phyloP scores from a whole-genome alignment of 2,329 filamentous ascomycete species.

The Cladorrhinum sp. region DNA sequence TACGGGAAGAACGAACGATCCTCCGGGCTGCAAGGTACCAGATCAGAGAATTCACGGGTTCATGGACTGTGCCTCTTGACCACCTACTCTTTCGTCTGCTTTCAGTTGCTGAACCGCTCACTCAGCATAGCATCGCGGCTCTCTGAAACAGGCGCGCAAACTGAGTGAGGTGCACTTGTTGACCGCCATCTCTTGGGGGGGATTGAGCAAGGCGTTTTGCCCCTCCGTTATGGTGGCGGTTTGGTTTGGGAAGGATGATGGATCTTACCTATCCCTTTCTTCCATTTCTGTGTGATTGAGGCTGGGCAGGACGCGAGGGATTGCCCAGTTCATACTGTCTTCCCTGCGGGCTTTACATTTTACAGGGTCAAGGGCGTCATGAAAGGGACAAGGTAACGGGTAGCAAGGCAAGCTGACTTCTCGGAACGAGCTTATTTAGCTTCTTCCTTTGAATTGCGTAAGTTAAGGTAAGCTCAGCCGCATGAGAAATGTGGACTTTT shows the following conservation, averaged over 20 bases:
- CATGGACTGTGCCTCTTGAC: background rate
- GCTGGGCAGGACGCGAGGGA: background rate
- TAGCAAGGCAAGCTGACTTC: background rate
- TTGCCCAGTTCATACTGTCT: background rate
- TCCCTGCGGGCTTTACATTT: background rate
- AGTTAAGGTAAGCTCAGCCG: background rate
- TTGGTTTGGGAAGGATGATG: background rate
- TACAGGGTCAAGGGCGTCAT: too few relatives aligned
- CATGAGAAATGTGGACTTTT: background rate
- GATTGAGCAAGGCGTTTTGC: background rate
- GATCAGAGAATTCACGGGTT: background rate
- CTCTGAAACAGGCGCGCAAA: conserved; percentile 9
- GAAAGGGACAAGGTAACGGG: background rate
- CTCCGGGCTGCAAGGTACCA: background rate
- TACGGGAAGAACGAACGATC: background rate
- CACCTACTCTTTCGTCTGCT: background rate
- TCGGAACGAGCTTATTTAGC: background rate
- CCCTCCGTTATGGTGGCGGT: background rate
- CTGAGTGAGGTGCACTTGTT: background rate
- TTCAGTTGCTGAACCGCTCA: background rate
- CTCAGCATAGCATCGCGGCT: conserved; percentile 5
- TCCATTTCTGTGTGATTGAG: background rate
- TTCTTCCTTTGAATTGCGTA: background rate
- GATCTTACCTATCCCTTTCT: background rate
- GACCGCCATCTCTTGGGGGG: conserved; percentile 3